Evolutionary conservation across 257 asterid species (phyloP).

Genomic region (Solanum gracilifrons): DNA sequence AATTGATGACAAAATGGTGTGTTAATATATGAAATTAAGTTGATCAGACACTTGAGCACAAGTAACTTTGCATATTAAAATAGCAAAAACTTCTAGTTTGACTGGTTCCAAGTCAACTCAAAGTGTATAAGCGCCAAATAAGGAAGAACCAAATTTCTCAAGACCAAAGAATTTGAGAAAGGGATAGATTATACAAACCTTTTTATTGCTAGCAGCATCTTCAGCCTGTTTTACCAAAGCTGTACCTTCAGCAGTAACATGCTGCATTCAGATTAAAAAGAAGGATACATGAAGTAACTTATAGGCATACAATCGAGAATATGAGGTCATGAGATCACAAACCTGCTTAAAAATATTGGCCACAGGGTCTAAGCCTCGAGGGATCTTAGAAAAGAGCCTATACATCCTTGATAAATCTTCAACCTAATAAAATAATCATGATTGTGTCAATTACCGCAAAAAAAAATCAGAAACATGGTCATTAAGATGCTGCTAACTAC

Average conservation of each 20-base stretch:
- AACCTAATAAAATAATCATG: constrained; percentile 32
- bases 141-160: neutral
- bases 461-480: neutral
- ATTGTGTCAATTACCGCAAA: neutral
- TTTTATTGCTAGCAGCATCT: constrained; percentile 94
- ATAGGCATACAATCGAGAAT: neutral
- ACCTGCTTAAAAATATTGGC: constrained; percentile 86
- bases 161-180: neutral
- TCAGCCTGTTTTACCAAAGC: constrained; percentile 93
- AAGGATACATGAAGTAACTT: neutral
- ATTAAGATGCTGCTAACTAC: constrained; percentile 19
- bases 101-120: neutral
- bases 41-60: neutral
- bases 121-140: neutral
- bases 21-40: neutral
- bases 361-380: constrained; percentile 78
- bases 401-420: constrained; percentile 95
- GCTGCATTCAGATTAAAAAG: constrained; percentile 29
- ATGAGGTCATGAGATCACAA: constrained; percentile 5
- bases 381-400: constrained; percentile 82
- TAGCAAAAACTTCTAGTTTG: neutral
- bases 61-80: neutral
- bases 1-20: neutral
- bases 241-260: constrained; percentile 94
- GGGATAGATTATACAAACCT: constrained; percentile 29